phyloP scores from a whole-genome alignment of 129 eudicot genomes.

The Logfia minima region DNA sequence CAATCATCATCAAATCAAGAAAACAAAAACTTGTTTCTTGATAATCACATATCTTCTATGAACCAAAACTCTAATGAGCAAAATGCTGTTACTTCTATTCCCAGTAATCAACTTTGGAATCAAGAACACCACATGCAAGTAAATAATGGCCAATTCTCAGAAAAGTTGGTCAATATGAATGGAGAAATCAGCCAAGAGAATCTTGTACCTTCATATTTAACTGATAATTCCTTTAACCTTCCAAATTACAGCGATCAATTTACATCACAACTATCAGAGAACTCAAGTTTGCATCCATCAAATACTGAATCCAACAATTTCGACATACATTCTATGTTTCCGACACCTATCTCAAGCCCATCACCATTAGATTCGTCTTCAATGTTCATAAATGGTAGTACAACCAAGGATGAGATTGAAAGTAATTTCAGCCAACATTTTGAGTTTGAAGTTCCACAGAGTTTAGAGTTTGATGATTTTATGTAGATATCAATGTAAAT shows the following conservation, averaged over 20 bases:
- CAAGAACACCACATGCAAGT: conserved; percentile 34
- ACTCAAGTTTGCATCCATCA: conserved; percentile 33
- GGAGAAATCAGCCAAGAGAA: conserved; percentile 28
- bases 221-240: conserved; percentile 9
- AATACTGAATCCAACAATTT: conserved; percentile 34
- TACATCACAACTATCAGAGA: conserved; percentile 36
- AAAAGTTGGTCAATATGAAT: conserved; percentile 13
- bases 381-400: conserved; percentile 33
- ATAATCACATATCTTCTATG: conserved; percentile 9
- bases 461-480: conserved; percentile 9
- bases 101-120: conserved; percentile 15
- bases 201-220: conserved; percentile 20
- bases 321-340: conserved; percentile 38
- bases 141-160: conserved; percentile 18
- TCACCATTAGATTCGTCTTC: conserved; percentile 43
- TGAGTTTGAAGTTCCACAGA: conserved; percentile 10
- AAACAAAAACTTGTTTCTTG: conserved; percentile 30
- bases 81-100: conserved; percentile 23
- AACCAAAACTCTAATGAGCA: conserved; percentile 31
- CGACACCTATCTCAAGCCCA: conserved; percentile 47
- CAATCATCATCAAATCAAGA: conserved; percentile 18
- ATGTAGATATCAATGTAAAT: neutral
- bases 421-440: neutral
- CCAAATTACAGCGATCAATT: conserved; percentile 18
- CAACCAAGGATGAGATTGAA: conserved; percentile 34